These are phyloP conservation scores for Tetrapisispora namnaoensis DNA, from an alignment of 805 yeast species.

Conservation along the genomic window DNA sequence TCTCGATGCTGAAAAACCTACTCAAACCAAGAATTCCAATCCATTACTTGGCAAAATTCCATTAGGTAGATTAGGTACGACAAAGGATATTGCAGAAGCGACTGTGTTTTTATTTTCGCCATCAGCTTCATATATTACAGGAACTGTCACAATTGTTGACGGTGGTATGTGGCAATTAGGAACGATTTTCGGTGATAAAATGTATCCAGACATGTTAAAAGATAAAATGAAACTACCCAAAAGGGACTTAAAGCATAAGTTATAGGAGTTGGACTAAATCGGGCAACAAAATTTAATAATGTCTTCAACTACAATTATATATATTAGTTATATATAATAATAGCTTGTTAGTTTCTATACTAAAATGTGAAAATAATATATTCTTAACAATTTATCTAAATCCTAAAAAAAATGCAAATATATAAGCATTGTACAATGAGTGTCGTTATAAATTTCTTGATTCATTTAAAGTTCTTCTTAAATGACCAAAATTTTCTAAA, in stretches of 20 bases:
- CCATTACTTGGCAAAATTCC: conserved; percentile 32
- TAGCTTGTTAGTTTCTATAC: background rate
- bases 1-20: conserved; percentile 22
- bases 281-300: background rate
- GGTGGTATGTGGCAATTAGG: conserved; percentile 89
- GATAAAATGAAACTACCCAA: conserved; percentile 25
- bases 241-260: background rate
- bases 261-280: background rate
- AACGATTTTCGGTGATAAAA: conserved; percentile 26
- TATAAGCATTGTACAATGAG: background rate
- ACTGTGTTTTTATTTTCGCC: conserved; percentile 78
- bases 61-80: conserved; percentile 55
- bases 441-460: background rate
- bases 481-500: conserved; percentile 2
- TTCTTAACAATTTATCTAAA: background rate
- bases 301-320: too few relatives aligned
- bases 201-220: conserved; percentile 37
- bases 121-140: conserved; percentile 70
- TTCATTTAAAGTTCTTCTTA: background rate
- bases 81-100: conserved; percentile 76
- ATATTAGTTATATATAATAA: too few relatives aligned
- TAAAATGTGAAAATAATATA: background rate
- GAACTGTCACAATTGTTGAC: conserved; percentile 73
- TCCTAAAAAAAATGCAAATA: background rate
- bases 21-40: background rate